Conservation (phyloP, 176 grass and related monocot species). For the Eleusine indica region DNA sequence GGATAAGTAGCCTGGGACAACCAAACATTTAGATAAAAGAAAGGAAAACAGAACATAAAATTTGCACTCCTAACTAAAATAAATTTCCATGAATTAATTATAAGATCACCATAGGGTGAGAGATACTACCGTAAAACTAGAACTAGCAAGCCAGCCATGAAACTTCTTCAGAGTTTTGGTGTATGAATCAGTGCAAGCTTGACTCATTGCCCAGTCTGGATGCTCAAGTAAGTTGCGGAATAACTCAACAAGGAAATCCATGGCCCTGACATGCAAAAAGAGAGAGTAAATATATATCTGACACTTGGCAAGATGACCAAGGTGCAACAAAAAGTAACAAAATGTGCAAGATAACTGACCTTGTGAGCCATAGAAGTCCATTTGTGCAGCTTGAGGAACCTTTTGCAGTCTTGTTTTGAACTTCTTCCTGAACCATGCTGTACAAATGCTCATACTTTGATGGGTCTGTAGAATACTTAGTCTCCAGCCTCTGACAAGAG, state of each 20-base stretch:
- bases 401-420: conserved; percentile 87
- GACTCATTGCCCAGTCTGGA: conserved; percentile 81
- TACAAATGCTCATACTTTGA: conserved; percentile 83
- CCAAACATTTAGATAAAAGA: background rate
- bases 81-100: background rate
- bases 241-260: conserved; percentile 95
- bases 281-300: conserved; percentile 19
- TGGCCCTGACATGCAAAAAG: conserved; percentile 57
- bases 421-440: conserved; percentile 87
- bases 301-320: conserved; percentile 11
- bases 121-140: conserved; percentile 79
- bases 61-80: background rate
- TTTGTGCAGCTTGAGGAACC: conserved; percentile 93
- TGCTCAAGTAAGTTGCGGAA: conserved; percentile 90
- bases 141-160: conserved; percentile 96
- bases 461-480: conserved; percentile 71
- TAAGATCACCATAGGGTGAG: background rate
- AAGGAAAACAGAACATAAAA: background rate
- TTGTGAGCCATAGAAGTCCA: conserved; percentile 98
- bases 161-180: conserved; percentile 95
- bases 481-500: conserved; percentile 78
- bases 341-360: conserved; percentile 46
- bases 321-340: background rate
- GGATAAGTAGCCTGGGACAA: background rate
- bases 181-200: conserved; percentile 92